A percentile compares a stretch with the other conserved stretches of the same genome.
Conservation (phyloP, 2,329 filamentous ascomycete genomes). For the Sclerotinia glacialis region DNA sequence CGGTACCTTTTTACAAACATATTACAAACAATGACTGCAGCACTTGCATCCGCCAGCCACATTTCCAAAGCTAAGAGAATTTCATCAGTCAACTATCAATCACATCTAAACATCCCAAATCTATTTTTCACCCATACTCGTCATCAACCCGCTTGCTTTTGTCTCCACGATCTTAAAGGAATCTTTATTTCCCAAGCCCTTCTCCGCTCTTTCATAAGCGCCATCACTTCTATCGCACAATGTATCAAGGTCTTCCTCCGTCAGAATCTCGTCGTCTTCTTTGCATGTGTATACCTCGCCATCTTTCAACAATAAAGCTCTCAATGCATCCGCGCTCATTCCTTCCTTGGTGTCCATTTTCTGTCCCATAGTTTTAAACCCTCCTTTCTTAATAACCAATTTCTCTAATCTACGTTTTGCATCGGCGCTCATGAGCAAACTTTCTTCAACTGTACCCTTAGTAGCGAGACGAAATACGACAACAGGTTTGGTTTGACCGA, state of each 20-base stretch:
- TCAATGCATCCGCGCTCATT: slow-evolving; percentile 60
- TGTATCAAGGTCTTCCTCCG: slow-evolving; percentile 70
- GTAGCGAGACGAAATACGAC: slow-evolving; percentile 93
- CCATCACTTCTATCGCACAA: slow-evolving; percentile 69
- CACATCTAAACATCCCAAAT: not conserved
- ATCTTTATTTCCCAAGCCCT: slow-evolving; percentile 69
- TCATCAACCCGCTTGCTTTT: slow-evolving; percentile 47
- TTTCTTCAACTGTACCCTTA: slow-evolving; percentile 87
- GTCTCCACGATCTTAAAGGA: slow-evolving; percentile 80
- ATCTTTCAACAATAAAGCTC: slow-evolving; percentile 64
- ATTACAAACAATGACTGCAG: not conserved
- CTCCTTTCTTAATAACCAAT: slow-evolving; percentile 90
- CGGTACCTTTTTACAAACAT: not conserved
- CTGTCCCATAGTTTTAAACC: slow-evolving; percentile 68
- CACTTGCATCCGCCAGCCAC: slow-evolving; percentile 7
- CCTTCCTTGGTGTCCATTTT: slow-evolving; percentile 52
- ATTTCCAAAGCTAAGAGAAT: not conserved
- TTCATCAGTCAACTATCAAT: not conserved
- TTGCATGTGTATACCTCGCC: slow-evolving; percentile 63
- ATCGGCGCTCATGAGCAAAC: slow-evolving; percentile 80
- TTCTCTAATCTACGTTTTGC: slow-evolving; percentile 91
- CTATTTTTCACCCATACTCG: slow-evolving; percentile 29
- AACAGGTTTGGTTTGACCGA: slow-evolving; percentile 88
- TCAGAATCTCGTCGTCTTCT: slow-evolving; percentile 65
- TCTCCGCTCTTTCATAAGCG: slow-evolving; percentile 69